These are phyloP conservation scores for Umbellularia californica DNA, from an alignment of 164 flowering plant species.

Conservation along the genomic window DNA sequence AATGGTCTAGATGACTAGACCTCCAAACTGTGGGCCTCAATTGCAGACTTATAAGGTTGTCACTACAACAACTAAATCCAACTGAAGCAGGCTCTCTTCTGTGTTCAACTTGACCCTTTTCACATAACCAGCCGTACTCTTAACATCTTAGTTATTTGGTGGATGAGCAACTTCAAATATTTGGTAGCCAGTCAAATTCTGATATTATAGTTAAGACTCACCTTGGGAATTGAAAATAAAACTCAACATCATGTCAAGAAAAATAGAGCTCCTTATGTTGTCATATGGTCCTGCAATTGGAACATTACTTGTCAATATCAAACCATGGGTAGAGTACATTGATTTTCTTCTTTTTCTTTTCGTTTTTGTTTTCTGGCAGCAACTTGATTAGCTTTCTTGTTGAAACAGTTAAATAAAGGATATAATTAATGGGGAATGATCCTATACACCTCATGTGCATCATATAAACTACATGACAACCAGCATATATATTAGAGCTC, in stretches of 20 bases:
- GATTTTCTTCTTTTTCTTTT: not conserved
- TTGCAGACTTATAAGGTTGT: not conserved
- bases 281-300: constrained; percentile 12
- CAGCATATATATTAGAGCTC: not conserved
- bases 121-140: not conserved
- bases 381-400: not conserved
- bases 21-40: not conserved
- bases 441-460: not conserved
- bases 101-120: not conserved
- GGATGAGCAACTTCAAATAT: not conserved
- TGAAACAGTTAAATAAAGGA: not conserved
- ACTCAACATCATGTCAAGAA: constrained; percentile 1
- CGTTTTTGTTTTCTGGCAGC: too few relatives aligned
- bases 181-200: not conserved
- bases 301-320: not conserved
- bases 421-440: not conserved
- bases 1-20: not conserved
- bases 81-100: not conserved
- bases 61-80: not conserved
- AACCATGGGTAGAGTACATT: not conserved
- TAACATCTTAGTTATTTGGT: not conserved
- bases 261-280: constrained; percentile 3
- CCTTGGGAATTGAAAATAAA: not conserved
- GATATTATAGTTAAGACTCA: not conserved
- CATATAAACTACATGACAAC: not conserved